These are phyloP conservation scores for Aspergillus udagawae DNA, from an alignment of 2,329 filamentous ascomycete genomes.

Conservation along the genomic window DNA sequence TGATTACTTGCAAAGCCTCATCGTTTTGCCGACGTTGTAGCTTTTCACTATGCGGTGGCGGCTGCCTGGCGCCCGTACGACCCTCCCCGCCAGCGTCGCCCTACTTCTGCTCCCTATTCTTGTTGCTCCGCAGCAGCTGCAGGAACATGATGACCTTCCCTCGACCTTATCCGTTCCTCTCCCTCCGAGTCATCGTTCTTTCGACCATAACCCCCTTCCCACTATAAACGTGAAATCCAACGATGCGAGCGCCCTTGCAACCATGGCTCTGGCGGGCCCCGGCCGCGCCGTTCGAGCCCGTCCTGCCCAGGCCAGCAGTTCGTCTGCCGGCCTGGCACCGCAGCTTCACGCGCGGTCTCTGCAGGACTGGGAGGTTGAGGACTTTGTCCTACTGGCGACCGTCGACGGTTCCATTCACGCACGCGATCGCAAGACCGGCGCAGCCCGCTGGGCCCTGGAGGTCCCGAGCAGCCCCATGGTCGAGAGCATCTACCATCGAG, in stretches of 20 bases:
- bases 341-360: constrained; percentile 92
- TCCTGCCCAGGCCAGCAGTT: constrained; percentile 66
- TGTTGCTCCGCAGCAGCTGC: constrained; percentile 63
- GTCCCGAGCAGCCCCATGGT: constrained; percentile 78
- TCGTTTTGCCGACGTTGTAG: constrained; percentile 29
- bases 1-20: not conserved
- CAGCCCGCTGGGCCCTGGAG: constrained; percentile 79
- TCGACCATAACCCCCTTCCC: constrained; percentile 18
- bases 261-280: constrained; percentile 84
- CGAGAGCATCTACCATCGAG: constrained; percentile 76
- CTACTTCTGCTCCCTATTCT: constrained; percentile 57
- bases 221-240: constrained; percentile 38
- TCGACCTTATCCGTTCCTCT: constrained; percentile 26
- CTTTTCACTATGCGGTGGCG: constrained; percentile 58
- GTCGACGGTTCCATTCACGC: constrained; percentile 96
- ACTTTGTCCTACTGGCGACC: constrained; percentile 99
- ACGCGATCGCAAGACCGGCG: constrained; percentile 79
- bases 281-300: constrained; percentile 87
- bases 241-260: constrained; percentile 93
- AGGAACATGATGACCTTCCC: constrained; percentile 27
- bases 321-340: constrained; percentile 67
- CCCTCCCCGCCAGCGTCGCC: constrained; percentile 54
- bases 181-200: constrained; percentile 18
- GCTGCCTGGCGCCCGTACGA: constrained; percentile 56
- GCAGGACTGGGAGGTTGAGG: constrained; percentile 99